Percentiles rank a stretch among this genome's conserved stretches.
Evolutionary conservation across 2,329 filamentous ascomycete genomes (phyloP).

Genomic region (Triangularia setosa): DNA sequence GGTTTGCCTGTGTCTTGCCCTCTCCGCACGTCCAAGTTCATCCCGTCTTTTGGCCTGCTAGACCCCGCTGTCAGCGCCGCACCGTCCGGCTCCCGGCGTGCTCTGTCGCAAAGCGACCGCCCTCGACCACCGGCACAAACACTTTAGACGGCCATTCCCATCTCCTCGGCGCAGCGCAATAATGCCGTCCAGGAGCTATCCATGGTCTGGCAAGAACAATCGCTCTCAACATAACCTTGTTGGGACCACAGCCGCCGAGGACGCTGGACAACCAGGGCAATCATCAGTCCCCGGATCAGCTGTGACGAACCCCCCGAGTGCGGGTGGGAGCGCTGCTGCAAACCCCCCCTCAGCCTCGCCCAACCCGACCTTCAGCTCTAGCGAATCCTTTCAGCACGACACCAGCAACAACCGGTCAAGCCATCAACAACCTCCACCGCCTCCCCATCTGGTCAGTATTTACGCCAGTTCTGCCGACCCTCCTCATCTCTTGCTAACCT

Average conservation of each 20-base stretch:
- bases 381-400: conserved; percentile 42
- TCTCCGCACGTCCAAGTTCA: neutral
- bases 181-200: conserved; percentile 48
- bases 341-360: conserved; percentile 46
- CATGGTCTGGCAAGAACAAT: conserved; percentile 51
- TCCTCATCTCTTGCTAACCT: conserved; percentile 26
- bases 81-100: neutral
- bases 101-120: neutral
- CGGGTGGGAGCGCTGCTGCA: conserved; percentile 28
- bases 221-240: conserved; percentile 54
- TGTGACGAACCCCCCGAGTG: conserved; percentile 15
- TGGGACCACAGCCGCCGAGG: conserved; percentile 38
- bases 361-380: conserved; percentile 42
- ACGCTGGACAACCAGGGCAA: conserved; percentile 14
- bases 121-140: conserved; percentile 3
- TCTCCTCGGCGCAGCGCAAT: conserved; percentile 22
- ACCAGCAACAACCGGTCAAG: conserved; percentile 32
- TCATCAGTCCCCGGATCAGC: conserved; percentile 18
- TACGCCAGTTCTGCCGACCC: conserved; percentile 29
- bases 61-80: neutral
- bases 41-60: neutral
- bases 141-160: neutral
- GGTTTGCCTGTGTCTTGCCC: neutral
- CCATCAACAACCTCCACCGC: conserved; percentile 29
- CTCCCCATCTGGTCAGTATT: conserved; percentile 29